Percentiles rank a stretch among this genome's conserved stretches.
These are phyloP conservation scores for Glycine soja DNA, from an alignment of 306 rosid genomes.

Conservation along the genomic window DNA sequence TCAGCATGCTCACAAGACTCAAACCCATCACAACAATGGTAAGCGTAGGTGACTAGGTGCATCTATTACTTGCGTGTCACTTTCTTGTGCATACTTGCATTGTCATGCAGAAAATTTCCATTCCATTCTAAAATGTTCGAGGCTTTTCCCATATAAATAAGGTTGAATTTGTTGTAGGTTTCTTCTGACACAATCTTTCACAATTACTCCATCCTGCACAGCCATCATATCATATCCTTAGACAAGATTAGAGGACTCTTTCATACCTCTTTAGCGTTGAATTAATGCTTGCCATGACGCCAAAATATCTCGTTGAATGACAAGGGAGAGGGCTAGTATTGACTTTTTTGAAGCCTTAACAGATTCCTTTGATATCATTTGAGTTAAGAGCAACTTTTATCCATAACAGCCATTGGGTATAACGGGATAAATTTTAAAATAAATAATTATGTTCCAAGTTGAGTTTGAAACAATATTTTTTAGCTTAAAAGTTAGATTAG, in stretches of 20 bases:
- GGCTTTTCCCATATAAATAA: neutral
- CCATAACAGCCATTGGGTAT: too few species aligned
- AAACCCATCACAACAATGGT: neutral
- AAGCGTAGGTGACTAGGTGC: constrained; percentile 23
- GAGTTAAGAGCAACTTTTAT: neutral
- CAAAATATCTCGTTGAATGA: neutral
- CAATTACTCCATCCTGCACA: neutral
- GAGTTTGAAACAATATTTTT: neutral
- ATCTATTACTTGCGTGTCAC: constrained; percentile 18
- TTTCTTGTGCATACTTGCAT: constrained; percentile 22
- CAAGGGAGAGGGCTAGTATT: too few species aligned
- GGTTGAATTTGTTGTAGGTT: constrained; percentile 21
- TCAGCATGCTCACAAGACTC: neutral
- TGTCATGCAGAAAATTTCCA: constrained; percentile 5
- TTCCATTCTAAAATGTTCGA: neutral
- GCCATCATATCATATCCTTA: constrained; percentile 11
- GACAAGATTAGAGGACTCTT: constrained; percentile 29
- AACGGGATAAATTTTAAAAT: too few species aligned
- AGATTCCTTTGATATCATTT: too few species aligned
- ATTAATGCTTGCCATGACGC: too few species aligned
- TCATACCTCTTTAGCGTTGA: neutral
- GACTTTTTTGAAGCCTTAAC: neutral
- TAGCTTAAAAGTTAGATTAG: neutral
- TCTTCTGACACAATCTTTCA: constrained; percentile 19
- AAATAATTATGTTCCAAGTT: neutral